These are phyloP conservation scores for Cutaneotrichosporon sp. DNA, from an alignment of 1,284 basidiomycete genomes.

Conservation along the genomic window DNA sequence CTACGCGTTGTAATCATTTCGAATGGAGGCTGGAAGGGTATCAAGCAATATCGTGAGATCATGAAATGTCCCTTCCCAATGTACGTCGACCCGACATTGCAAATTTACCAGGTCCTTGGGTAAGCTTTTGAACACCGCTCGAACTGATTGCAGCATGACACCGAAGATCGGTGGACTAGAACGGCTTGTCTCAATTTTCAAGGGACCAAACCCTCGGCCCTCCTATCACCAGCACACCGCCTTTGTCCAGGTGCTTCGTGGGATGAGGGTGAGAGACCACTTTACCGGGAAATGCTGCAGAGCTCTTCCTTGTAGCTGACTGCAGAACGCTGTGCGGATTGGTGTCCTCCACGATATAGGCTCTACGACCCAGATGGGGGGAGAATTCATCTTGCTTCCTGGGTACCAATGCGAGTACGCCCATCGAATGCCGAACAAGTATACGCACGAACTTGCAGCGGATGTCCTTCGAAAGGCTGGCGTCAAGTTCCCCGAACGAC, in stretches of 20 bases:
- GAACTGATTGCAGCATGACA: not conserved
- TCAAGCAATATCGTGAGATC: constrained; percentile 43
- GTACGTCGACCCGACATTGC: constrained; percentile 30
- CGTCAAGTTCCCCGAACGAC: not conserved
- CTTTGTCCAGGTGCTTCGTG: not conserved
- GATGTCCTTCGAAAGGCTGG: not conserved
- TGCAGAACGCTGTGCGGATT: not conserved
- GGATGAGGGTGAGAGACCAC: not conserved
- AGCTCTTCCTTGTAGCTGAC: not conserved
- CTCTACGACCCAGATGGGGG: constrained; percentile 40
- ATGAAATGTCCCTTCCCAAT: constrained; percentile 45
- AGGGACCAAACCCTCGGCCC: not conserved
- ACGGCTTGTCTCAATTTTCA: not conserved
- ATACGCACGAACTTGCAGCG: not conserved
- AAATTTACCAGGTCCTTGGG: not conserved
- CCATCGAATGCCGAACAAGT: constrained; percentile 43
- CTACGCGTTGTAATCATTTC: constrained; percentile 41
- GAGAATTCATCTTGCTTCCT: constrained; percentile 41
- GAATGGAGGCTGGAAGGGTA: constrained; percentile 44
- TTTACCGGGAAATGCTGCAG: not conserved
- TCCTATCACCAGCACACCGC: not conserved
- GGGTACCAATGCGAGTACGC: constrained; percentile 38
- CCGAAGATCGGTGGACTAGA: not conserved
- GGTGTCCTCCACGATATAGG: not conserved
- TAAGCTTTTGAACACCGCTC: not conserved